Evolutionary conservation across 768 basidiomycete species (phyloP).

Genomic region (Tubosaeta sp.): DNA sequence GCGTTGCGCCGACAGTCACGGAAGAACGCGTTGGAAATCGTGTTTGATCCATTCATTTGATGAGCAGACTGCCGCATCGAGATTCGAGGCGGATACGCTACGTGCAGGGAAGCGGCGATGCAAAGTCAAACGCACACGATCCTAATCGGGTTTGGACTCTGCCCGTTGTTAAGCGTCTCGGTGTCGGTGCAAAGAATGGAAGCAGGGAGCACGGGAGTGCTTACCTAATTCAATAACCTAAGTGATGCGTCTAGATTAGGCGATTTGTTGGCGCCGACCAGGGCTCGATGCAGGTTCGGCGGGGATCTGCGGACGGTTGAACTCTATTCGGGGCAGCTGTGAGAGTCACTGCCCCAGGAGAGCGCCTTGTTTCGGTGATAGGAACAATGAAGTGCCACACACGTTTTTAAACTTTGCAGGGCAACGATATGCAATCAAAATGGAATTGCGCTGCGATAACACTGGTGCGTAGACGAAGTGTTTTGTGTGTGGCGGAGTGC

Average conservation of each 20-base stretch:
- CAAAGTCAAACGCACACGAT: slow-evolving; percentile 8
- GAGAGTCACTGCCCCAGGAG: slow-evolving; percentile 1
- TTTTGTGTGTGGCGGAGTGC: slow-evolving; percentile 9
- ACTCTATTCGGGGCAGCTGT: slow-evolving; percentile 12
- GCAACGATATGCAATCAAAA: no score
- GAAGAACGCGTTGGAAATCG: slow-evolving; percentile 18
- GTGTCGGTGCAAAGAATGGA: slow-evolving; percentile 28
- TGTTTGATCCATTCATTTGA: slow-evolving; percentile 19
- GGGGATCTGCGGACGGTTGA: slow-evolving; percentile 13
- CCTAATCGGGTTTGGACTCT: slow-evolving; percentile 9
- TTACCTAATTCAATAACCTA: slow-evolving; percentile 23
- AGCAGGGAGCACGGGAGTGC: slow-evolving; percentile 14
- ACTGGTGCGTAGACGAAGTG: not conserved
- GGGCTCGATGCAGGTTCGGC: slow-evolving; percentile 23
- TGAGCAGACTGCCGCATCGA: slow-evolving; percentile 9
- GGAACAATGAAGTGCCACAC: slow-evolving; percentile 3
- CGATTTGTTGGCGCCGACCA: slow-evolving; percentile 13
- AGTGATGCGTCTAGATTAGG: not conserved
- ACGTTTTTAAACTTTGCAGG: not conserved
- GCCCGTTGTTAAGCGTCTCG: slow-evolving; percentile 19
- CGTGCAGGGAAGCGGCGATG: slow-evolving; percentile 19
- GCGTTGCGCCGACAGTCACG: slow-evolving; percentile 23
- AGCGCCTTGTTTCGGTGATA: slow-evolving; percentile 11
- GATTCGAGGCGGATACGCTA: slow-evolving; percentile 17
- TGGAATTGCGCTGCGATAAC: no score